Evolutionary conservation across 1,284 basidiomycete genomes (phyloP), one percentile per base, ranked within the genome.

Genomic region (Trichosporon faecale): DNA sequence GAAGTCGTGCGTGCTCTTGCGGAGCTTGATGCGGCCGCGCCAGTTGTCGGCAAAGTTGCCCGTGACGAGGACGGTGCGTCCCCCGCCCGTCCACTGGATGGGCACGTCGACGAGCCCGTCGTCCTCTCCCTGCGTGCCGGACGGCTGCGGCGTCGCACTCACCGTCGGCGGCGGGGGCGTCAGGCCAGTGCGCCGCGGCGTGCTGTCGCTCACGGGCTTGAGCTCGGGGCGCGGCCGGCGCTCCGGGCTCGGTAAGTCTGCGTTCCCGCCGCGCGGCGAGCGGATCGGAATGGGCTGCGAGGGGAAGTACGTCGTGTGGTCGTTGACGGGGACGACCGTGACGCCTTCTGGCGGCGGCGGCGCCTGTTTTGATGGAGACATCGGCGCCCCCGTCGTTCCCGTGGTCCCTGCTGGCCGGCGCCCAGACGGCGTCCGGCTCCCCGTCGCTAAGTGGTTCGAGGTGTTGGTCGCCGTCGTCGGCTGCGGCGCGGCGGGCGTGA

Each of bases 21-120:
- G 82, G 66, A 87, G 74, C 79, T 85, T 85, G 72, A 86, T 82
- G 72, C 87, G 84, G 63, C 83, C 85, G 63, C 85, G 84, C 87
- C 87, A 88, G 69, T 86, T 86, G 70, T 87, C 86, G 18, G 86
- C 86, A 79, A 88, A 82, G 67, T 86, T 88, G n/a, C 87, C 87
- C 0, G 87, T 87, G 5, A 88, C 87, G 72, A 83, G 87, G 4
- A 88, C 87, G 52, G 80, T 78, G 72, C 83, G 83, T 14, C 84
- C 84, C 7, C 84, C 82, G 63, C 82, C 82, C 21, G 77, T 81
- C 84, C 84, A 85, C 52, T 78, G 77, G n/a, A 82, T 74, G 2
- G 80, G 78, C 7, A 82, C 80, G 69, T 77, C 76, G 11, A 82
- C 80, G 64, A 79, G 64, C 1, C 79, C 80, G 70, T 81, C 80